Evolutionary conservation across 495 filamentous ascomycete genomes (phyloP).

Genomic region (Geoglossum glabrum): DNA sequence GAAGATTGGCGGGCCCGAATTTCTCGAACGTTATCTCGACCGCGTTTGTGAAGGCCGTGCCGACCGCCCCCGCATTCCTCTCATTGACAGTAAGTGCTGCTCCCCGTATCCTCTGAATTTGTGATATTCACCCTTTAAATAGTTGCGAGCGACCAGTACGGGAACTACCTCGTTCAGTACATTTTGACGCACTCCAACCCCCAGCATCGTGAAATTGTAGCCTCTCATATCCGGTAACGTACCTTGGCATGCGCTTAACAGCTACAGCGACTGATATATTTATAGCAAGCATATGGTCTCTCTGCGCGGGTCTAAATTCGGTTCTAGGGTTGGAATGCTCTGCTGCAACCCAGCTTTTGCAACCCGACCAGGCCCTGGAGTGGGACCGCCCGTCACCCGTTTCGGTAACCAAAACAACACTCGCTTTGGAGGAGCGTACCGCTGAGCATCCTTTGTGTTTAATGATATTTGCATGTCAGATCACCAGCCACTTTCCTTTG

Average conservation of each 20-base stretch:
- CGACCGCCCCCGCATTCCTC: slow-evolving; percentile 83
- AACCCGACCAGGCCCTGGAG: slow-evolving; percentile 68
- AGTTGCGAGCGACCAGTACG: slow-evolving; percentile 95
- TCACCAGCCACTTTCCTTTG: background rate
- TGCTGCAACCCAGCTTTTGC: slow-evolving; percentile 83
- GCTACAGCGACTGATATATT: slow-evolving; percentile 4
- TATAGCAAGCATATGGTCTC: slow-evolving; percentile 93
- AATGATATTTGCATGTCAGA: background rate
- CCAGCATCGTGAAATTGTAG: slow-evolving; percentile 82
- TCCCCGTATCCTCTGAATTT: slow-evolving; percentile 14
- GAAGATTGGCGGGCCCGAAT: slow-evolving; percentile 85
- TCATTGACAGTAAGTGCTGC: slow-evolving; percentile 65
- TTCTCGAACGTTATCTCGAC: slow-evolving; percentile 80
- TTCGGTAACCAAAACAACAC: slow-evolving; percentile 32
- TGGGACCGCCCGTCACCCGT: slow-evolving; percentile 39
- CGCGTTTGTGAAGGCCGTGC: slow-evolving; percentile 78
- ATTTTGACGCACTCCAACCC: slow-evolving; percentile 71
- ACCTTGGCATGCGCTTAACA: background rate
- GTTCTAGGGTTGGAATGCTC: slow-evolving; percentile 93
- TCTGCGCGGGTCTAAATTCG: slow-evolving; percentile 92
- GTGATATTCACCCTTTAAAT: background rate
- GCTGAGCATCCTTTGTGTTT: slow-evolving; percentile 17
- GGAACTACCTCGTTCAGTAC: slow-evolving; percentile 95
- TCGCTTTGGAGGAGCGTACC: slow-evolving; percentile 29
- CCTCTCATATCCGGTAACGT: slow-evolving; percentile 64